phyloP scores from a whole-genome alignment of 2,329 filamentous ascomycete genomes.

The Teratosphaeria destructans region DNA sequence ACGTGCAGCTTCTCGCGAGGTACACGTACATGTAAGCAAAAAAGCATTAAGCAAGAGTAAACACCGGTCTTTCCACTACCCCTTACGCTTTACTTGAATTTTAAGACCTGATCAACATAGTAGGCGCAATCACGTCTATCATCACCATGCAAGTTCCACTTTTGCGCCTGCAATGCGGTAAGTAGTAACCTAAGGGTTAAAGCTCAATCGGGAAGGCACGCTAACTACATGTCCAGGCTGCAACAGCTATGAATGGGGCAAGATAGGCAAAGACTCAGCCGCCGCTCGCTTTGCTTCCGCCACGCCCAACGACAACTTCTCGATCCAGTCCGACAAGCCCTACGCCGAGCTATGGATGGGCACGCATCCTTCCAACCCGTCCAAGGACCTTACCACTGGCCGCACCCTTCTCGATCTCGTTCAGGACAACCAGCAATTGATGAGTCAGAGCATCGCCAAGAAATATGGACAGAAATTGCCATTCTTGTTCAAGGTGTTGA shows the following conservation, averaged over 20 bases:
- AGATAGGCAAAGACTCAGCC: conserved; percentile 76
- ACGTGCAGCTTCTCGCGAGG: neutral
- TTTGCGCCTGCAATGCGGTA: conserved; percentile 70
- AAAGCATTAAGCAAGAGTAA: neutral
- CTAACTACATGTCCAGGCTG: conserved; percentile 51
- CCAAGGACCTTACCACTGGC: conserved; percentile 75
- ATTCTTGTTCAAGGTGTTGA: conserved; percentile 96
- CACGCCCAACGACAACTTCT: conserved; percentile 63
- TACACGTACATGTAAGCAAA: neutral
- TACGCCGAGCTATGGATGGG: conserved; percentile 99
- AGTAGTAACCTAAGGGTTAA: conserved; percentile 7
- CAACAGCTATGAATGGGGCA: conserved; percentile 99
- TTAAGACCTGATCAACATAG: neutral
- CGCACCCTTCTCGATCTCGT: conserved; percentile 80
- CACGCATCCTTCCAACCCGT: conserved; percentile 90
- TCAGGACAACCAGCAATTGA: conserved; percentile 71
- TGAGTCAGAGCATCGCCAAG: conserved; percentile 61
- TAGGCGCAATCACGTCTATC: neutral
- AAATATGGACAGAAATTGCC: conserved; percentile 76
- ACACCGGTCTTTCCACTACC: no score
- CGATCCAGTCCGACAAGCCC: conserved; percentile 74
- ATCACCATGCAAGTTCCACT: conserved; percentile 64
- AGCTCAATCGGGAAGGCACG: conserved; percentile 8
- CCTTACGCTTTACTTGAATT: no score
- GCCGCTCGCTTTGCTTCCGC: conserved; percentile 84